phyloP scores from a whole-genome alignment of 2,329 filamentous ascomycete species.

The Fusarium sacchari region DNA sequence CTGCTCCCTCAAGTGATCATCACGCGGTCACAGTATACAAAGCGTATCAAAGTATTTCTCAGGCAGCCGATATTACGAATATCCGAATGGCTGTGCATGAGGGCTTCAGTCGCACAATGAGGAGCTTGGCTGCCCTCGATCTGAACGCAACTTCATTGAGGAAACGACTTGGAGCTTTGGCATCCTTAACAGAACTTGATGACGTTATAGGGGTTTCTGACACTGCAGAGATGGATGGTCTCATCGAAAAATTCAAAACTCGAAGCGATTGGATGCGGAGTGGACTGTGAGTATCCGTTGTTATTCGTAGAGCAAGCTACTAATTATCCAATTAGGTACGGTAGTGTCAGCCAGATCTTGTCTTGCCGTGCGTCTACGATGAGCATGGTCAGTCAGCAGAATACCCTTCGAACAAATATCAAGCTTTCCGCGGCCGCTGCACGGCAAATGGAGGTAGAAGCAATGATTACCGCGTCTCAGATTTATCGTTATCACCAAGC shows the following conservation, averaged over 20 bases:
- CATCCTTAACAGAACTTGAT: slow-evolving; percentile 82
- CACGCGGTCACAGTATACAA: slow-evolving; percentile 79
- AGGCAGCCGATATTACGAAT: slow-evolving; percentile 64
- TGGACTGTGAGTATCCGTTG: slow-evolving; percentile 69
- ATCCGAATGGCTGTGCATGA: slow-evolving; percentile 70
- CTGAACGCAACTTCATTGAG: slow-evolving; percentile 63
- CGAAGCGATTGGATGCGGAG: slow-evolving; percentile 84
- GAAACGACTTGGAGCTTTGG: slow-evolving; percentile 69
- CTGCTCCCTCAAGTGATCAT: slow-evolving; percentile 72
- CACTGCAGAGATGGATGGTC: slow-evolving; percentile 67
- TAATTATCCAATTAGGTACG: slow-evolving; percentile 62
- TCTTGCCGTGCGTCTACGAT: slow-evolving; percentile 86
- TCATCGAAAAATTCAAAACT: slow-evolving; percentile 70
- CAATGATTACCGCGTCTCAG: slow-evolving; percentile 78
- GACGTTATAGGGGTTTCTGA: slow-evolving; percentile 74
- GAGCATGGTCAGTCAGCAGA: slow-evolving; percentile 78
- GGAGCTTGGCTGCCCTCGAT: slow-evolving; percentile 60
- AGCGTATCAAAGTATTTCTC: slow-evolving; percentile 81
- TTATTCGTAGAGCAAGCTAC: background rate
- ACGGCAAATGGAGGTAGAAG: slow-evolving; percentile 77
- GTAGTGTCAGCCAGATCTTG: slow-evolving; percentile 82
- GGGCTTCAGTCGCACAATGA: slow-evolving; percentile 70
- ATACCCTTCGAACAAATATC: slow-evolving; percentile 68
- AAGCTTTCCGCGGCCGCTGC: slow-evolving; percentile 71
- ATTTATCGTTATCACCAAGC: slow-evolving; percentile 84